Evolutionary conservation across 305 asterid species (phyloP).

Genomic region (Rubia peregrina): DNA sequence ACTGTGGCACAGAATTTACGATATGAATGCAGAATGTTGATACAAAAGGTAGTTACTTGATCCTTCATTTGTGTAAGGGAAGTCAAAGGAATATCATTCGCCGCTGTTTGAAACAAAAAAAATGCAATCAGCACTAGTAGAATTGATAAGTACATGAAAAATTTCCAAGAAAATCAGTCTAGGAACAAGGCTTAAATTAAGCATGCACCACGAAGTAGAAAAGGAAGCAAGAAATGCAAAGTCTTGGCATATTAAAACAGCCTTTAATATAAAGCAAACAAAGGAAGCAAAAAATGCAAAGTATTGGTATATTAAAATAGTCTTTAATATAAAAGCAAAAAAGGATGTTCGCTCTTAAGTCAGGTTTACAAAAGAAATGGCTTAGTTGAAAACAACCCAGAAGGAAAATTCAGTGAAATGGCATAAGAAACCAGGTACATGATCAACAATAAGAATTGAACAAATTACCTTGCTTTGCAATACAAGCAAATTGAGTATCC

Average conservation of each 20-base stretch:
- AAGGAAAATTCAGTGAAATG: background rate
- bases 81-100: constrained; percentile 63
- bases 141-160: constrained; percentile 6
- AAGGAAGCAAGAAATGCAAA: background rate
- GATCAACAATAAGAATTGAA: background rate
- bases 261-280: no score
- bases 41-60: constrained; percentile 65
- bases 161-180: background rate
- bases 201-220: background rate
- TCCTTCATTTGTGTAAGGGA: constrained; percentile 70
- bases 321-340: no score
- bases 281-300: no score
- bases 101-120: constrained; percentile 39
- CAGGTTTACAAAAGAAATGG: background rate
- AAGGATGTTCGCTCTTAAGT: background rate
- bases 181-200: background rate
- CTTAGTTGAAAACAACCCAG: background rate
- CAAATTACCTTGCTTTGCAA: constrained; percentile 60
- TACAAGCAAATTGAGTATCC: constrained; percentile 76
- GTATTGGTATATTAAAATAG: no score
- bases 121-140: constrained; percentile 28
- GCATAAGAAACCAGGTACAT: background rate
- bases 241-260: background rate
- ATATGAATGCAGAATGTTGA: constrained; percentile 67
- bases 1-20: constrained; percentile 81